Base-by-base conservation (phyloP, 768 basidiomycete species). In the Calocybe indica region DNA sequence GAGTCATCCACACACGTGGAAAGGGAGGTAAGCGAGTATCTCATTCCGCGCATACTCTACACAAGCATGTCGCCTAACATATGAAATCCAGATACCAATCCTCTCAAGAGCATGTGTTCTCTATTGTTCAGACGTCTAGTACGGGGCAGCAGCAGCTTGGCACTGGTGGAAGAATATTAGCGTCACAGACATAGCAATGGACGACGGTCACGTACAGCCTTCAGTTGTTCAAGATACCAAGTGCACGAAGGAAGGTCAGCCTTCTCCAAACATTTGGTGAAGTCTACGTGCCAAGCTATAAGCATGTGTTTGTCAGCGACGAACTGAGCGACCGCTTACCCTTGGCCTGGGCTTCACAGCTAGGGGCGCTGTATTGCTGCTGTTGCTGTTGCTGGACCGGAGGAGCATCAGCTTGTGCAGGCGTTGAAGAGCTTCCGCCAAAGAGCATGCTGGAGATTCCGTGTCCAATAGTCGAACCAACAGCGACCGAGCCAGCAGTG, bases 371-470 rank as follows among this genome's bases (percentile, higher is more conserved):
- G 22, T 22, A 22, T 5, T 64, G 63, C 49, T 67, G 69, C 61
- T 77, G 65, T 43, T 79, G 54, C 60, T 72, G 69, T 37, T 79
- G 56, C 63, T 72, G 69, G 47, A 66, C 74, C 14, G 82, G 75
- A 4, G 76, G 63, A 9, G 78, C 73, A 15, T 72, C 73, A 11
- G 79, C 74, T 29, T 71, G 72, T 1, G 71, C 68, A 6, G 75
- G 63, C 10, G 77, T 56, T 0, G 70, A 67, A 34, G 64, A 64
- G 46, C 76, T 70, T 49, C 88, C 82, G 40, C 92, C 92, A 56
- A 93, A 95, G 51, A 94, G 79, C 89, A 93, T 91, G 64, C 65
- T 78, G 37, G 88, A 91, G 53, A 95, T 61, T n/a, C 92, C 92
- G 61, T 95, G 92, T 39, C 91, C 92, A 53, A 95, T 79, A 47